Conservation (phyloP, 2,329 filamentous ascomycete species). For the Gnomoniopsis sp. region DNA sequence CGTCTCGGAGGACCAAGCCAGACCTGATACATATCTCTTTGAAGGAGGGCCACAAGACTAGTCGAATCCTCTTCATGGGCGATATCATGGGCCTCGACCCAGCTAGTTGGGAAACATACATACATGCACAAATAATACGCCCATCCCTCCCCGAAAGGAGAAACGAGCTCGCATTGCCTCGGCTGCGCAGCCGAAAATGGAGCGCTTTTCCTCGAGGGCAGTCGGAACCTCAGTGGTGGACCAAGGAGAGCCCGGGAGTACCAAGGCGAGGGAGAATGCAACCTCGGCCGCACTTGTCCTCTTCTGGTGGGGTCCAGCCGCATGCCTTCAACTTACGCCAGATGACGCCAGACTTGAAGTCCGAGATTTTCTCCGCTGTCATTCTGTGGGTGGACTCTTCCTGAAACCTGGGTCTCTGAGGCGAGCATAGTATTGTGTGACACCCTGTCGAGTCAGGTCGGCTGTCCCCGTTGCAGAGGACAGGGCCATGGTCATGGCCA, state of each 20-base stretch:
- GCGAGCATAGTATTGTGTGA: not conserved
- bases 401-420: not conserved
- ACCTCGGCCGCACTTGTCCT: slow-evolving; percentile 25
- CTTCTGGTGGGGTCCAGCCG: slow-evolving; percentile 15
- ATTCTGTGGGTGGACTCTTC: not conserved
- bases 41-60: not conserved
- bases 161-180: not conserved
- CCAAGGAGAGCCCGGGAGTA: not conserved
- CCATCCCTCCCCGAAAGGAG: not conserved
- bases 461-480: too few species aligned
- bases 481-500: too few species aligned
- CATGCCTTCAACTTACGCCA: slow-evolving; percentile 16
- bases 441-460: not conserved
- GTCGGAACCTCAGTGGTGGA: not conserved
- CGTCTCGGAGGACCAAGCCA: not conserved
- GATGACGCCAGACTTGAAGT: slow-evolving; percentile 18
- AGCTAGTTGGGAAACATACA: not conserved
- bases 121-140: too few species aligned
- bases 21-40: not conserved
- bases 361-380: slow-evolving; percentile 25
- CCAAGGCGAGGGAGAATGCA: not conserved
- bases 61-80: not conserved
- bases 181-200: not conserved
- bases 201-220: not conserved
- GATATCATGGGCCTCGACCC: not conserved